Conservation (phyloP, 1,139 yeast species). For the Wickerhamomyces sp. region DNA sequence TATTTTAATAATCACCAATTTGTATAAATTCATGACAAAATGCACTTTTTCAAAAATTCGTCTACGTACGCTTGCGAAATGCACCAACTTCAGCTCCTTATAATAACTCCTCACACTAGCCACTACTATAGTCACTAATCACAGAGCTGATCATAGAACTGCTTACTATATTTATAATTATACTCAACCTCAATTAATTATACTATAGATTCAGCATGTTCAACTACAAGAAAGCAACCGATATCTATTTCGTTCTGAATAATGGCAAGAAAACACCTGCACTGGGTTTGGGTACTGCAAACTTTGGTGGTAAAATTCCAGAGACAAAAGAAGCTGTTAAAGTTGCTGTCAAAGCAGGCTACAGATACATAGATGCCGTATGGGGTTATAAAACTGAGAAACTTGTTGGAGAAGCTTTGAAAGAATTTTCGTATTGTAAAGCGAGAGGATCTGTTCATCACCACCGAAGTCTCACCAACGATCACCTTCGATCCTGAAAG, state of each 20-base stretch:
- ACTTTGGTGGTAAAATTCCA: slow-evolving; percentile 30
- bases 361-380: slow-evolving; percentile 52
- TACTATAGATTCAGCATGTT: too few relatives aligned
- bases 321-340: slow-evolving; percentile 36
- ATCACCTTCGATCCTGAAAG: slow-evolving; percentile 33
- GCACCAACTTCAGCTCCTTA: too few relatives aligned
- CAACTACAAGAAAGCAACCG: slow-evolving; percentile 22
- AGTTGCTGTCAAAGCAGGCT: slow-evolving; percentile 44
- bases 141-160: not conserved
- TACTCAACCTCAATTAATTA: too few relatives aligned
- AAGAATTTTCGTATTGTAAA: slow-evolving; percentile 42
- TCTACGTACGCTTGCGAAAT: too few relatives aligned
- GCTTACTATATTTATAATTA: too few relatives aligned
- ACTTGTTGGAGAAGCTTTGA: slow-evolving; percentile 45
- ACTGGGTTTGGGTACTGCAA: slow-evolving; percentile 56
- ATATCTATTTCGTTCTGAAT: slow-evolving; percentile 36
- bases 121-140: too few relatives aligned
- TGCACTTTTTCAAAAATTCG: too few relatives aligned
- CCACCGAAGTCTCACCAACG: slow-evolving; percentile 54
- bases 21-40: too few relatives aligned
- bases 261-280: slow-evolving; percentile 51
- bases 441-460: slow-evolving; percentile 53
- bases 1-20: too few relatives aligned
- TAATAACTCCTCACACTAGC: too few relatives aligned
- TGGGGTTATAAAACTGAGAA: slow-evolving; percentile 46